Conservation (phyloP, 106 monocot species). For the Platanthera zijinensis region DNA sequence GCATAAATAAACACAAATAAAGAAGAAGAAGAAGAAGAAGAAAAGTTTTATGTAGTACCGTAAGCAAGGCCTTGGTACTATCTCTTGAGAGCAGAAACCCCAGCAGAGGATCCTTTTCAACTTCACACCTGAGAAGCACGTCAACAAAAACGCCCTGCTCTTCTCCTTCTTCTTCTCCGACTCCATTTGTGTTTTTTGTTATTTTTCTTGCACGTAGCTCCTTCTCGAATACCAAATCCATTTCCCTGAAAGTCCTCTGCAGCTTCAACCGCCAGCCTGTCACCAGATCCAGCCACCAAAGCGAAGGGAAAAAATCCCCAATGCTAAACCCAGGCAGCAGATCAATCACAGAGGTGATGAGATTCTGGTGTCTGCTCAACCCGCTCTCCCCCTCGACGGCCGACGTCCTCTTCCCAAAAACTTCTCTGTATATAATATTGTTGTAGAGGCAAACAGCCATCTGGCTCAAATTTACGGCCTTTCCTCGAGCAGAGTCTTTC, state of each 20-base stretch:
- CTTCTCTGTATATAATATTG: constrained; percentile 2
- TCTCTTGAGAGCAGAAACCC: neutral
- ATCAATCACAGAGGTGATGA: neutral
- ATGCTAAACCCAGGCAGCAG: neutral
- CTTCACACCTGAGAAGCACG: neutral
- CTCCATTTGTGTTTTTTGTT: no score
- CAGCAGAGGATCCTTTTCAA: neutral
- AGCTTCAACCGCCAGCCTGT: neutral
- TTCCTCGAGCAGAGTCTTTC: neutral
- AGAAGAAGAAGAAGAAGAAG: no score
- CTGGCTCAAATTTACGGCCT: constrained; percentile 5
- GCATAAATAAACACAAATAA: no score
- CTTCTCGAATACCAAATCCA: neutral
- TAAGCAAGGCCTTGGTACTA: neutral
- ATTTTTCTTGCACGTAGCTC: neutral
- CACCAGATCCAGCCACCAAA: constrained; percentile 5
- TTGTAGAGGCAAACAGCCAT: neutral
- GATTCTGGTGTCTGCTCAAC: neutral
- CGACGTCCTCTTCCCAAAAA: neutral
- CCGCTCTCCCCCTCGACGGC: neutral
- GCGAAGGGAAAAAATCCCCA: neutral
- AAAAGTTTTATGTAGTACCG: no score
- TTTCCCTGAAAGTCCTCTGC: neutral
- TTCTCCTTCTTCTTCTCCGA: neutral
- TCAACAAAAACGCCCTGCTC: neutral